phyloP scores from a whole-genome alignment of 345 rosid genomes.

The Isatis tinctoria region DNA sequence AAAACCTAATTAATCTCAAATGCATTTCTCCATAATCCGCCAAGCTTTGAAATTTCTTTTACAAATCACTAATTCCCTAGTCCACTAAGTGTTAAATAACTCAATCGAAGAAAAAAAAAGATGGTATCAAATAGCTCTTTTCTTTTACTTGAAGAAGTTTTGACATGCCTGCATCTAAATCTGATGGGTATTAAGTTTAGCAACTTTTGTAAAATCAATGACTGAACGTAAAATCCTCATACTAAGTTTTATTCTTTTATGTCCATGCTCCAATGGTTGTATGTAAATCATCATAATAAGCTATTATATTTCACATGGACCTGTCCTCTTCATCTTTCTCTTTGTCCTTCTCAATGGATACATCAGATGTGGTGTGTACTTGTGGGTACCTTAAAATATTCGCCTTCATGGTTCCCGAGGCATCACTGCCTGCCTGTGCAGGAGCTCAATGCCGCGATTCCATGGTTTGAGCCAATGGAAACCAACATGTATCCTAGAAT shows the following conservation, averaged over 20 bases:
- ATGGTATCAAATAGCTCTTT: slow-evolving; percentile 1
- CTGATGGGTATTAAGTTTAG: slow-evolving; percentile 10
- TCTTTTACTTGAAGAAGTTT: neutral
- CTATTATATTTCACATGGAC: slow-evolving; percentile 47
- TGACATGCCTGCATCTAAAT: slow-evolving; percentile 15
- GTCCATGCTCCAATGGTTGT: slow-evolving; percentile 17
- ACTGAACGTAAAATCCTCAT: neutral
- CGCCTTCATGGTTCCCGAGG: slow-evolving; percentile 36
- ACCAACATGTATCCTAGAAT: slow-evolving; percentile 38
- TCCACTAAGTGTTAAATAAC: neutral
- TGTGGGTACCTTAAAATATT: slow-evolving; percentile 33
- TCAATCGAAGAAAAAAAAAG: neutral
- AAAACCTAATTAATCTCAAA: neutral
- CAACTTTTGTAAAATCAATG: slow-evolving; percentile 13
- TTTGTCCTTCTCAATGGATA: slow-evolving; percentile 46
- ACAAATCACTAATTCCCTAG: neutral
- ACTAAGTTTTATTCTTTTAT: slow-evolving; percentile 26
- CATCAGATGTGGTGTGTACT: slow-evolving; percentile 35
- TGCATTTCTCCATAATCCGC: neutral
- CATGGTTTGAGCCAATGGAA: slow-evolving; percentile 51
- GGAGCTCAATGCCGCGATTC: slow-evolving; percentile 54
- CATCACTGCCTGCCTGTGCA: slow-evolving; percentile 24
- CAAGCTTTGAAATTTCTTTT: neutral
- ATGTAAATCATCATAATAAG: slow-evolving; percentile 11
- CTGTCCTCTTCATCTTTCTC: slow-evolving; percentile 34